Evolutionary conservation across 2,329 filamentous ascomycete genomes (phyloP), one percentile per base, ranked within the genome.

Genomic region (Colletotrichum filicis): DNA sequence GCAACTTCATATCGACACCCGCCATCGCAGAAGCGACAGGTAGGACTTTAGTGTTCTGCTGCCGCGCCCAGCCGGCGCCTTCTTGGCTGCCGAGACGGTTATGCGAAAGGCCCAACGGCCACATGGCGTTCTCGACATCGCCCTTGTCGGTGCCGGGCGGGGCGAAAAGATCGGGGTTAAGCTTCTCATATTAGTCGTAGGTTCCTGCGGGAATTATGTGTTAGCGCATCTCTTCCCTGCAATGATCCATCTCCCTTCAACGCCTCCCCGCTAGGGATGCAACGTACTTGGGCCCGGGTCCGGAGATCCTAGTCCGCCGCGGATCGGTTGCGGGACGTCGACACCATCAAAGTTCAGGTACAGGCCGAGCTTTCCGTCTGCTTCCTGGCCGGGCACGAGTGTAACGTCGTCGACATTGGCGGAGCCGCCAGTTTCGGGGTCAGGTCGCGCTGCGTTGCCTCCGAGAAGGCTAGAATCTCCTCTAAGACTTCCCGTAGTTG

Each of bases 1-100:
- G 85, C 1, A 91, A 83, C 53, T 88, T 85, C 89, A 91, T 91
- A 74, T 91, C 86, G 0, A 91, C 89, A 56, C 88, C 89, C 0
- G 89, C 88, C 87, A 91, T 90, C 16, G 79, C 81, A 4, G 80
- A 86, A 7, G 87, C 83, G 0, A 77, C 72, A 2, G 89, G 89
- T 71, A 91, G 83, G 11, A 88, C 86, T 1, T 79, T 79, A 0
- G 77, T 80, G 76, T 90, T 90, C 78, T 90, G 87, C 78, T 90
- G 85, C 2, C 87, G 81, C 52, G 88, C 85, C 88, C 85, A 91
- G 19, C 89, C 89, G 0, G 87, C 80, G 55, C 81, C 74, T 49
- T 79, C 75, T 19, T 85, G 79, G 30, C 79, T 79, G 8, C 87
- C 87, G n/a, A 84, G 78, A 28, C 86, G 81, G 73, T 87, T 88